Evolutionary conservation across 2,329 filamentous ascomycete genomes (phyloP).

Genomic region (Aspergillus candidus): DNA sequence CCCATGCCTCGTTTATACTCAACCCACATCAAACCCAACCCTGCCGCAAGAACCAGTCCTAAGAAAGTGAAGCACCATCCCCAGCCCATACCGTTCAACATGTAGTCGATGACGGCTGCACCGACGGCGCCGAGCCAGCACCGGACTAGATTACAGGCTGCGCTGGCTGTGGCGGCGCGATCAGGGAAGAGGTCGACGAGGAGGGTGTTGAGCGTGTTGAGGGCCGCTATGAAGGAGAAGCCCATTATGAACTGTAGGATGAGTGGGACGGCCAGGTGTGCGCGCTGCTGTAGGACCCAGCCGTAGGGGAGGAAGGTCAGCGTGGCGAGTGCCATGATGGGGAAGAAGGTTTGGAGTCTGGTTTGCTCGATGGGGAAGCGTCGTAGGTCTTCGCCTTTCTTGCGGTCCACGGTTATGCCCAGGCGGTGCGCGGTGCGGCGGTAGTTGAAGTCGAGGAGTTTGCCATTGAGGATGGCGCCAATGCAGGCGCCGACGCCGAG

Average conservation of each 20-base stretch:
- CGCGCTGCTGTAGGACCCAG: conserved; percentile 22
- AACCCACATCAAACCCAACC: conserved; percentile 13
- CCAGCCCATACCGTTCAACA: conserved; percentile 21
- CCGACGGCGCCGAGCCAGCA: conserved; percentile 25
- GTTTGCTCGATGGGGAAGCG: conserved; percentile 37
- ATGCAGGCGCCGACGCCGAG: conserved; percentile 17
- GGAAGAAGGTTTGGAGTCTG: conserved; percentile 23
- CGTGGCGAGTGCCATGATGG: conserved; percentile 20
- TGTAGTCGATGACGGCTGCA: conserved; percentile 20
- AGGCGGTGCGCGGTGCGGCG: conserved; percentile 12
- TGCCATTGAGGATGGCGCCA: conserved; percentile 18
- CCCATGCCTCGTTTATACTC: conserved; percentile 15
- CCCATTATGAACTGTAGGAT: conserved; percentile 30
- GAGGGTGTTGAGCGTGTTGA: conserved; percentile 23
- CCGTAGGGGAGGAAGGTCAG: conserved; percentile 25
- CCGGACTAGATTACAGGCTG: conserved; percentile 25
- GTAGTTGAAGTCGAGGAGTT: conserved; percentile 20
- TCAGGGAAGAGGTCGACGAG: conserved; percentile 26
- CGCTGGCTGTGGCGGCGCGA: conserved; percentile 21
- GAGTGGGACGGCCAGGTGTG: conserved; percentile 20
- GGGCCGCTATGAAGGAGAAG: conserved; percentile 18
- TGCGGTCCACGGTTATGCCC: conserved; percentile 11
- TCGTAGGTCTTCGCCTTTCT: conserved; percentile 40
- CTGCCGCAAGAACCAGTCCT: conserved; percentile 12
- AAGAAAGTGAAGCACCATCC: conserved; percentile 27